These are phyloP conservation scores for Sinapis alba DNA, from an alignment of 441 rosid genomes.

Conservation along the genomic window DNA sequence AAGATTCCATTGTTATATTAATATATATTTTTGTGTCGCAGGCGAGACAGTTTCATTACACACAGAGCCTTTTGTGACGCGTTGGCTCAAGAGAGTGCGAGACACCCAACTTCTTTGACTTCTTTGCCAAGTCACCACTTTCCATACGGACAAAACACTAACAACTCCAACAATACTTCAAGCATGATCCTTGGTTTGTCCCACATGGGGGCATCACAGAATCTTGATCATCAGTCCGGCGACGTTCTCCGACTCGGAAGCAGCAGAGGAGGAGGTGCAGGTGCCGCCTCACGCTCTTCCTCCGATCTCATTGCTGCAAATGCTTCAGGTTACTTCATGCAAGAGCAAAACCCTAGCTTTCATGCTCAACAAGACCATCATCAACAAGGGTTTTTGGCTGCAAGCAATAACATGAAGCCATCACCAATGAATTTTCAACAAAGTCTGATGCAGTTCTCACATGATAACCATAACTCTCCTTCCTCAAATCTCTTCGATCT, in stretches of 20 bases:
- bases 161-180: conserved; percentile 40
- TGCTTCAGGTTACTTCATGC: conserved; percentile 50
- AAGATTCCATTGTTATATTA: background rate
- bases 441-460: conserved; percentile 55
- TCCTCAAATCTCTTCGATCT: conserved; percentile 51
- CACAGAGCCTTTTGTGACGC: conserved; percentile 89
- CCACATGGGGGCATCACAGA: conserved; percentile 50
- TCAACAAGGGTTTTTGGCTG: conserved; percentile 40
- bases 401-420: conserved; percentile 31
- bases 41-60: conserved; percentile 86
- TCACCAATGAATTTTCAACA: conserved; percentile 41
- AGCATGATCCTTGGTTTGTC: conserved; percentile 53
- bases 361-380: conserved; percentile 52
- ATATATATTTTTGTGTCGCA: conserved; percentile 29
- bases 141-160: conserved; percentile 44
- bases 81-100: conserved; percentile 70
- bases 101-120: conserved; percentile 61
- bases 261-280: conserved; percentile 27
- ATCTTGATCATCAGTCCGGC: conserved; percentile 39
- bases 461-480: conserved; percentile 36
- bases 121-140: conserved; percentile 51
- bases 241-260: conserved; percentile 50
- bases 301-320: conserved; percentile 42
- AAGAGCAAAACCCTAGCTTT: conserved; percentile 49
- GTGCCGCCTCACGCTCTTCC: conserved; percentile 37